Conservation (phyloP, 306 rosid genomes). For the Luffa aegyptiaca region DNA sequence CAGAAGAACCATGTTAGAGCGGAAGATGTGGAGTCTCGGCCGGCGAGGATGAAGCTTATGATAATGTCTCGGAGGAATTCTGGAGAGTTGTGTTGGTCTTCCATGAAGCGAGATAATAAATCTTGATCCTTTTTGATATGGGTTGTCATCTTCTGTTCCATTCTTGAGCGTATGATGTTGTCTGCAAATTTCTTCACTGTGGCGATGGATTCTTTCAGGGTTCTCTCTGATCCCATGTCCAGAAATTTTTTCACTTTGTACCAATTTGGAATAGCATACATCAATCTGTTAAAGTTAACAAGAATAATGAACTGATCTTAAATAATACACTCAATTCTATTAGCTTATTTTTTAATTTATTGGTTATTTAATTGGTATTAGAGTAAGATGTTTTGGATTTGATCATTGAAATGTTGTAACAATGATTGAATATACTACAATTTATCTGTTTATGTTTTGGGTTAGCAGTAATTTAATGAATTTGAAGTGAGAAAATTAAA, state of each 20-base stretch:
- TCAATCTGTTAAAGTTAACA: not conserved
- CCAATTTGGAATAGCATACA: not conserved
- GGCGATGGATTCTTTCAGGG: slow-evolving; percentile 23
- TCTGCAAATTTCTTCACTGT: slow-evolving; percentile 42
- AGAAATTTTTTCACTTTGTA: slow-evolving; percentile 21
- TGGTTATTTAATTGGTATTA: too few species aligned
- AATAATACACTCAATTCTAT: too few species aligned
- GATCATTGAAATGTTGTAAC: too few species aligned
- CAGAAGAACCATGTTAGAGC: too few species aligned
- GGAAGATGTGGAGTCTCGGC: slow-evolving; percentile 25
- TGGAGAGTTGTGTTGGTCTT: slow-evolving; percentile 19
- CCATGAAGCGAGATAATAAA: slow-evolving; percentile 53
- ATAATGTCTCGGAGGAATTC: slow-evolving; percentile 49
- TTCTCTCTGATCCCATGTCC: not conserved
- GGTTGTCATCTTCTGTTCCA: slow-evolving; percentile 1
- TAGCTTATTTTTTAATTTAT: too few species aligned
- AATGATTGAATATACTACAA: too few species aligned
- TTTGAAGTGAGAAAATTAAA: too few species aligned
- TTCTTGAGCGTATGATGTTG: slow-evolving; percentile 30
- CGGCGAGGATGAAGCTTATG: slow-evolving; percentile 56
- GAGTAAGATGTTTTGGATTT: too few species aligned
- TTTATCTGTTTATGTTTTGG: too few species aligned
- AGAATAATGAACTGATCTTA: too few species aligned
- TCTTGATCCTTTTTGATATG: slow-evolving; percentile 12
- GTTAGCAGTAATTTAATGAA: too few species aligned